Base-by-base conservation (phyloP, 164 flowering plant species). In the Liriodendron chinense region DNA sequence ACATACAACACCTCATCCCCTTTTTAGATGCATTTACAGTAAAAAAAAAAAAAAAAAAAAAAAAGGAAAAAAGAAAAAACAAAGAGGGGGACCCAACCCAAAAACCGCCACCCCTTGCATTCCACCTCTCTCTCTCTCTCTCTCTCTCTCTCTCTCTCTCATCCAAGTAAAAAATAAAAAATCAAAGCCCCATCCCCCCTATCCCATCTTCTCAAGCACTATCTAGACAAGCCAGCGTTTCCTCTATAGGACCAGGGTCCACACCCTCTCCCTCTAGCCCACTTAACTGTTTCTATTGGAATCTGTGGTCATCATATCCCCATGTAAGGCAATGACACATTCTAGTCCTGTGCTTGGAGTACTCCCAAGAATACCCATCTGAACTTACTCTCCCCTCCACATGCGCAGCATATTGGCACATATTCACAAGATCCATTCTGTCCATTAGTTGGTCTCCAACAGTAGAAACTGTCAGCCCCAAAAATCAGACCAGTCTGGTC, bases 221-320 rank as follows among this genome's bases (percentile, higher is more conserved):
- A 84, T 72, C 83, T 74, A 80, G 86, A 88, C 85, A 85, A 80
- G 72, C 80, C 74, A 81, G 80, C 75, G 69, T 21, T 77, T 80
- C 24, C 81, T 65, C 80, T 70, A 73, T 74, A 70, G 80, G 72
- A 57, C 24, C 48, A 75, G 83, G 90, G 82, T 80, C 87, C 86
- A 70, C 73, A 43, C 65, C 69, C 74, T 47, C 2, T 8, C 74
- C 76, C 65, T 71, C 47, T 7, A 25, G 22, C 14, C 61, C 59
- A 2, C 34, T 47, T 67, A 73, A 82, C 84, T 78, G 78, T 87
- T 80, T 18, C 48, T 28, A 76, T 74, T 83, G 88, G 85, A 81
- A 76, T 73, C 76, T 83, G 78, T 59, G 65, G 78, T 72, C 83
- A 82, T 71, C 74, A 74, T 80, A 67, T 69, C 75, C 83, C 69